phyloP scores from a whole-genome alignment of 495 filamentous ascomycete genomes.

The Hypoxylon intermedium region DNA sequence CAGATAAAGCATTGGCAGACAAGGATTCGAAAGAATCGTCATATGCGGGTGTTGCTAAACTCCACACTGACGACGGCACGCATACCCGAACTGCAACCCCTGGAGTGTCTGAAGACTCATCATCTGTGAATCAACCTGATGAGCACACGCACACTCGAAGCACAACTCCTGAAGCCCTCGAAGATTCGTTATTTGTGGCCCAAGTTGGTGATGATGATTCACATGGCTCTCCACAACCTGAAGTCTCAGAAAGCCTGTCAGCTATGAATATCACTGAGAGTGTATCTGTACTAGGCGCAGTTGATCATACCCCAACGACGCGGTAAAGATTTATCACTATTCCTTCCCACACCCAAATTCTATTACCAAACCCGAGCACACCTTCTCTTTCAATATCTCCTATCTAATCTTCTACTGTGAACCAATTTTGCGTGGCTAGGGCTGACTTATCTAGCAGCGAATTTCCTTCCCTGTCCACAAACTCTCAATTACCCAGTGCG shows the following conservation, averaged over 20 bases:
- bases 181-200: slow-evolving; percentile 15
- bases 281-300: too few relatives aligned
- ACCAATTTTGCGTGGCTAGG: slow-evolving; percentile 8
- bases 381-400: background rate
- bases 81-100: too few relatives aligned
- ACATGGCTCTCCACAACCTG: too few relatives aligned
- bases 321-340: slow-evolving; percentile 27
- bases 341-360: background rate
- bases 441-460: slow-evolving; percentile 62
- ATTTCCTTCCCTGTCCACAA: slow-evolving; percentile 81
- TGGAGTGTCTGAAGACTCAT: too few relatives aligned
- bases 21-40: too few relatives aligned
- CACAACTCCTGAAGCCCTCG: slow-evolving; percentile 7
- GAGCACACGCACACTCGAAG: background rate
- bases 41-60: too few relatives aligned
- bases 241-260: too few relatives aligned
- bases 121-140: too few relatives aligned
- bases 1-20: too few relatives aligned
- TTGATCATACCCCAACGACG: too few relatives aligned
- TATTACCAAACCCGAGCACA: background rate
- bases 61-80: too few relatives aligned
- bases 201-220: background rate
- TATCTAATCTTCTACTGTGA: background rate
- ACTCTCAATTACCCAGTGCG: slow-evolving; percentile 63
- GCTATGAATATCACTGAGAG: too few relatives aligned